Conservation (phyloP, 2,329 filamentous ascomycete genomes). For the Pestalotiopsis sp. region DNA sequence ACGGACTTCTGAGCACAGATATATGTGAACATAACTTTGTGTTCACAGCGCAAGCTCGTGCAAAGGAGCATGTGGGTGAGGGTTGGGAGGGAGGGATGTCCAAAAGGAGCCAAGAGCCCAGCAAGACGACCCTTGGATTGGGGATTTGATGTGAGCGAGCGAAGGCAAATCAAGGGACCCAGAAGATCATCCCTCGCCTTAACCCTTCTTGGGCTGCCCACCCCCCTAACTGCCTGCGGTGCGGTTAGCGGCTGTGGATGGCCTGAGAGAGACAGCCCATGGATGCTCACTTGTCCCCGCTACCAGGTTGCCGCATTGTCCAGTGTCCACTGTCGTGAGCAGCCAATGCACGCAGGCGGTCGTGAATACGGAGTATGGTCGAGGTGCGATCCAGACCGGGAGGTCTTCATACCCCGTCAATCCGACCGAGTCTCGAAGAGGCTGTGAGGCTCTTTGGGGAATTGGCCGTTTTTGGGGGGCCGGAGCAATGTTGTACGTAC, state of each 20-base stretch:
- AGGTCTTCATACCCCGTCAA: background rate
- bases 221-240: background rate
- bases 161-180: background rate
- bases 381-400: background rate
- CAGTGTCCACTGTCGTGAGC: background rate
- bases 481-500: background rate
- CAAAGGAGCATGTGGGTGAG: background rate
- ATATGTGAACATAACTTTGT: background rate
- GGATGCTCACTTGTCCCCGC: background rate
- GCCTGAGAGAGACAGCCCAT: background rate
- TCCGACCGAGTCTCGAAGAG: background rate
- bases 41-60: background rate
- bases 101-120: background rate
- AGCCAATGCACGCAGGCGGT: background rate
- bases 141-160: background rate
- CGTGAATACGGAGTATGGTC: background rate
- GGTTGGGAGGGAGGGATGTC: background rate
- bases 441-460: background rate
- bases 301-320: conserved; percentile 1
- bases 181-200: background rate
- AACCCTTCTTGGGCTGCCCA: background rate
- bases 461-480: background rate
- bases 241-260: background rate
- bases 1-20: background rate
- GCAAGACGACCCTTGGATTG: background rate